These are phyloP conservation scores for Fusarium foetens DNA, from an alignment of 2,329 filamentous ascomycete genomes.

Conservation along the genomic window DNA sequence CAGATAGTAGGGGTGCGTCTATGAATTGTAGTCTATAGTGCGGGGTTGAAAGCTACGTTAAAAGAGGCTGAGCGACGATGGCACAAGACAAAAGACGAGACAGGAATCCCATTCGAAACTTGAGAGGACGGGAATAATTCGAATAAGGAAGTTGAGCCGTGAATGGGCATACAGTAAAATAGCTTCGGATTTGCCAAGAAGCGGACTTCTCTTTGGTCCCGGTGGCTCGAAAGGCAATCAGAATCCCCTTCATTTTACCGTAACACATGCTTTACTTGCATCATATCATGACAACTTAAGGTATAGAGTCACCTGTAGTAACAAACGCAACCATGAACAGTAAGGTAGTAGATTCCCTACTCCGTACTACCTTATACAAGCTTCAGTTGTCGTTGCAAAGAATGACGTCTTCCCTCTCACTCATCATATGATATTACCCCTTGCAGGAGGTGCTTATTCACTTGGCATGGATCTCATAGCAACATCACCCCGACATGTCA, in stretches of 20 bases:
- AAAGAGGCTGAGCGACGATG: conserved; percentile 10
- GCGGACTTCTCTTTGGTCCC: background rate
- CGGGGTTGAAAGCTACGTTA: conserved; percentile 3
- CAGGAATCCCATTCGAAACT: background rate
- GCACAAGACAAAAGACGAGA: background rate
- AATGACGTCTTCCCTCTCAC: background rate
- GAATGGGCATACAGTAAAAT: background rate
- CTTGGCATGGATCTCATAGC: background rate
- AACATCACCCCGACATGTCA: background rate
- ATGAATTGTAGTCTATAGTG: conserved; percentile 4
- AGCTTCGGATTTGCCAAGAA: conserved; percentile 20
- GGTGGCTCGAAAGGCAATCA: background rate
- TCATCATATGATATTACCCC: background rate
- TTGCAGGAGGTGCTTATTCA: conserved; percentile 9
- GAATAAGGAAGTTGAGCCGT: conserved; percentile 31
- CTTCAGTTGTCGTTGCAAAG: background rate
- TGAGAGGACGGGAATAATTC: conserved; percentile 7
- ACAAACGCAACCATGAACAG: background rate
- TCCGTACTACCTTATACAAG: background rate
- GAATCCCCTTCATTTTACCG: background rate
- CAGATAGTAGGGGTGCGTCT: conserved; percentile 7
- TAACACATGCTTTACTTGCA: background rate
- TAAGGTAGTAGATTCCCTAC: background rate
- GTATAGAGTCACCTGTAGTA: background rate
- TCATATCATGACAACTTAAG: background rate